Evolutionary conservation across 2,329 filamentous ascomycete species (phyloP).

Genomic region (Penicillium sp.): DNA sequence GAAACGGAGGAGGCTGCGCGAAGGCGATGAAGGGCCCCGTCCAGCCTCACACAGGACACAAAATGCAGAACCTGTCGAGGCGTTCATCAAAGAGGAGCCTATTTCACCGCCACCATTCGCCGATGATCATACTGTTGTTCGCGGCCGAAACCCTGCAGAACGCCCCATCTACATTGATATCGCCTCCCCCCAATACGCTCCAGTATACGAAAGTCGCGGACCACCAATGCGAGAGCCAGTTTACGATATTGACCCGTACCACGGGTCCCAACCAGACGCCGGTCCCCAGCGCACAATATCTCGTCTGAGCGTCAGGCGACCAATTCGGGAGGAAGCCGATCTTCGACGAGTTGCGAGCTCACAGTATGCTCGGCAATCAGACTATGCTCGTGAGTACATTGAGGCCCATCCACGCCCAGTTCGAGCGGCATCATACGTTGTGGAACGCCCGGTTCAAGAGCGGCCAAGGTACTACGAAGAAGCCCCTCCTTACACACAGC

Average conservation of each 20-base stretch:
- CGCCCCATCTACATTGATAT: slow-evolving; percentile 51
- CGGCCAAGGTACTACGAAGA: slow-evolving; percentile 42
- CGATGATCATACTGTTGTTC: slow-evolving; percentile 40
- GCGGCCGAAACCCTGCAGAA: slow-evolving; percentile 35
- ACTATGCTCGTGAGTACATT: slow-evolving; percentile 43
- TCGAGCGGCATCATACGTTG: slow-evolving; percentile 42
- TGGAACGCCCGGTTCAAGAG: slow-evolving; percentile 39
- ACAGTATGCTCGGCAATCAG: slow-evolving; percentile 45
- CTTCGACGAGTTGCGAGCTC: slow-evolving; percentile 49
- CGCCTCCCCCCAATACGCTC: slow-evolving; percentile 41
- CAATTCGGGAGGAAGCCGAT: slow-evolving; percentile 44
- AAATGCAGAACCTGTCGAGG: slow-evolving; percentile 41
- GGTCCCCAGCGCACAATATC: slow-evolving; percentile 40
- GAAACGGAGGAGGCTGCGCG: slow-evolving; percentile 52
- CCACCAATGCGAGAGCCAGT: slow-evolving; percentile 27
- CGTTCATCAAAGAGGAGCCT: slow-evolving; percentile 62
- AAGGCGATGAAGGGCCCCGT: slow-evolving; percentile 35
- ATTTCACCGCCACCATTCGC: slow-evolving; percentile 59
- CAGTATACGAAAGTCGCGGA: slow-evolving; percentile 36
- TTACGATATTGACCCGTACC: slow-evolving; percentile 39
- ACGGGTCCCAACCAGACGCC: slow-evolving; percentile 32
- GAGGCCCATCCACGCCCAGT: slow-evolving; percentile 42
- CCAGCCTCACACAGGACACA: slow-evolving; percentile 35
- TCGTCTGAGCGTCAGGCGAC: slow-evolving; percentile 37
- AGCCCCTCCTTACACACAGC: slow-evolving; percentile 30